phyloP scores from a whole-genome alignment of 2,329 filamentous ascomycete genomes.

The Scedosporium dehoogii region DNA sequence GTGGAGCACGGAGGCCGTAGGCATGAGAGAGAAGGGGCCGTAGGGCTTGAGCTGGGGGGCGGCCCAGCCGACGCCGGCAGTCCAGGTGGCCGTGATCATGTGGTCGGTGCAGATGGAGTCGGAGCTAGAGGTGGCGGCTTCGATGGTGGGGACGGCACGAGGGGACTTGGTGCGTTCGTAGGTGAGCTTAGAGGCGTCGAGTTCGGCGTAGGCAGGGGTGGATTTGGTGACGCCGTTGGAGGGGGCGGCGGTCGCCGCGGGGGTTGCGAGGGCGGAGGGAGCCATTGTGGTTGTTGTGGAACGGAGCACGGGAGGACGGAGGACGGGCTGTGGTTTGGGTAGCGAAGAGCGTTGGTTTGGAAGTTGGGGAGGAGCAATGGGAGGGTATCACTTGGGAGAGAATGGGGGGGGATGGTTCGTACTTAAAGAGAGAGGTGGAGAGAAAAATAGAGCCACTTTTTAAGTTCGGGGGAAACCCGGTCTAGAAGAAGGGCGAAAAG shows the following conservation, averaged over 20 bases:
- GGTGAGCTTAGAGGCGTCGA: slow-evolving; percentile 52
- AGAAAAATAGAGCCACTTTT: neutral
- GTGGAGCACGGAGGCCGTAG: slow-evolving; percentile 72
- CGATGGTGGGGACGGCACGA: slow-evolving; percentile 42
- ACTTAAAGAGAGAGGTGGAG: neutral
- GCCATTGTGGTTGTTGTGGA: slow-evolving; percentile 2
- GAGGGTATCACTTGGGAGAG: neutral
- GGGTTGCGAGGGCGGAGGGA: slow-evolving; percentile 9
- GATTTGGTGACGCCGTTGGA: slow-evolving; percentile 9
- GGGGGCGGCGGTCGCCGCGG: slow-evolving; percentile 8
- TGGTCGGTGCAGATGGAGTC: slow-evolving; percentile 68
- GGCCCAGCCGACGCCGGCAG: slow-evolving; percentile 55
- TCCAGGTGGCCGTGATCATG: slow-evolving; percentile 73
- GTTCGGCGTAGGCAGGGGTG: slow-evolving; percentile 32
- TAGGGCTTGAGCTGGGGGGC: slow-evolving; percentile 67
- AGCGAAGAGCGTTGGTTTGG: neutral
- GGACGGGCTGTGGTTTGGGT: neutral
- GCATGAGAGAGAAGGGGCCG: slow-evolving; percentile 67
- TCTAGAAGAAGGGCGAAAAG: neutral
- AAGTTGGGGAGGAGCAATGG: slow-evolving; percentile 12
- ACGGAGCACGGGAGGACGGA: neutral
- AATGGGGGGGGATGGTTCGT: neutral
- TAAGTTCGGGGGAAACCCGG: neutral
- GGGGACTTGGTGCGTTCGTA: slow-evolving; percentile 41
- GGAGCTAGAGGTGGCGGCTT: slow-evolving; percentile 31